Conservation (phyloP, 2,329 filamentous ascomycete species). For the Botrytis medusae region DNA sequence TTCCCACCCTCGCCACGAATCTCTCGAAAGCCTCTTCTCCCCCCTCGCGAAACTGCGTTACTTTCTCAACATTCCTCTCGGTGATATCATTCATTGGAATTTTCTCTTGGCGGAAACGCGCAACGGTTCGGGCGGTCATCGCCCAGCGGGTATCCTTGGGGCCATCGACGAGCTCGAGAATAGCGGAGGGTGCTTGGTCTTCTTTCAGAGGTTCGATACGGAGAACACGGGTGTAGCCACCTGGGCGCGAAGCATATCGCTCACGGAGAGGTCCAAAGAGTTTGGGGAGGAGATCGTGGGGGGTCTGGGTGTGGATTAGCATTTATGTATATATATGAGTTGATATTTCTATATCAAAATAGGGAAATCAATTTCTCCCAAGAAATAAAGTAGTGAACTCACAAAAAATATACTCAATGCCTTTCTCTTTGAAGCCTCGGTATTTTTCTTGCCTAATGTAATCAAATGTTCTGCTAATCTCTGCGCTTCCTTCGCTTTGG, state of each 20-base stretch:
- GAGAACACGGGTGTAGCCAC: conserved; percentile 93
- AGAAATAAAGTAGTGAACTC: conserved; percentile 42
- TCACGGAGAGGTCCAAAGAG: conserved; percentile 80
- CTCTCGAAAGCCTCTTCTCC: conserved; percentile 68
- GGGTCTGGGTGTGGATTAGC: conserved; percentile 52
- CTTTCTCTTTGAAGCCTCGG: conserved; percentile 71
- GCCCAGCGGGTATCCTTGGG: conserved; percentile 92
- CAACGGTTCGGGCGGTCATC: conserved; percentile 84
- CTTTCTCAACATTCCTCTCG: conserved; percentile 75
- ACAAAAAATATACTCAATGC: conserved; percentile 87
- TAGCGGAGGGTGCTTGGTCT: conserved; percentile 86
- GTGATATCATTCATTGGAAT: conserved; percentile 69
- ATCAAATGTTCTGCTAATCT: conserved; percentile 91
- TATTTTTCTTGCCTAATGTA: conserved; percentile 90
- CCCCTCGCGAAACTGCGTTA: conserved; percentile 69
- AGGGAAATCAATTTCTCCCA: background rate
- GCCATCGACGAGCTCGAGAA: conserved; percentile 93
- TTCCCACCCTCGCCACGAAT: conserved; percentile 52
- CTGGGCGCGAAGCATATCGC: conserved; percentile 78
- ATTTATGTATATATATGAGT: background rate
- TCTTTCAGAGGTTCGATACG: conserved; percentile 84
- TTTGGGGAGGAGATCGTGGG: conserved; percentile 72
- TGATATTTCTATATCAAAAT: background rate
- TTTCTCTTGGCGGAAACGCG: conserved; percentile 57
- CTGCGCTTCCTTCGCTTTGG: conserved; percentile 97